These are phyloP conservation scores for Cucumis cinereus DNA, from an alignment of 306 rosid genomes.

Conservation along the genomic window DNA sequence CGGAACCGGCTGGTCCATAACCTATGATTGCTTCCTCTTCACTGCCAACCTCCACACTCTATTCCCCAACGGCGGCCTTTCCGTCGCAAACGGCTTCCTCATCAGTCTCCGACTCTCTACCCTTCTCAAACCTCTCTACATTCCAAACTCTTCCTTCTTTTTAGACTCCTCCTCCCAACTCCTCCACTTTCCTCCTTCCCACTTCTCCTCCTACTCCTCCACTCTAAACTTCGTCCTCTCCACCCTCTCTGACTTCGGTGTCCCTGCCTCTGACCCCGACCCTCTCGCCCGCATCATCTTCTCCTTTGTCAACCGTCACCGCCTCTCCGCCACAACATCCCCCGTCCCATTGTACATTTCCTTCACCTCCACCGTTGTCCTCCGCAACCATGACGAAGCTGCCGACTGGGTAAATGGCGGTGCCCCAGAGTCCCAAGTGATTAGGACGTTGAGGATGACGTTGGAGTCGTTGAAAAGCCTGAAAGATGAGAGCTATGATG, in stretches of 20 bases:
- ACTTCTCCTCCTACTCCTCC: background rate
- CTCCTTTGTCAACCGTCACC: background rate
- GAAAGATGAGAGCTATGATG: background rate
- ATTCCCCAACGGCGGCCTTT: no score
- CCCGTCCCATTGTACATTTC: background rate
- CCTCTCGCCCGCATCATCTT: background rate
- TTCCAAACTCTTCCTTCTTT: background rate
- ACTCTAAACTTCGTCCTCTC: background rate
- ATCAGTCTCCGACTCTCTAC: background rate
- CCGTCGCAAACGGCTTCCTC: background rate
- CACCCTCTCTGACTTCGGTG: background rate
- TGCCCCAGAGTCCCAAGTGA: background rate
- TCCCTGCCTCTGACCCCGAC: background rate
- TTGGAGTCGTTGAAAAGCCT: background rate
- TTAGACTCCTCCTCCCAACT: background rate
- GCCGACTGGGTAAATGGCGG: background rate
- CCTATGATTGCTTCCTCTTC: background rate
- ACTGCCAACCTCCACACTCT: background rate
- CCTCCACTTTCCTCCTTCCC: background rate
- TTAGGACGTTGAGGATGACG: background rate
- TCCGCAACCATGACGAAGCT: background rate
- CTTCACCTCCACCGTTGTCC: background rate
- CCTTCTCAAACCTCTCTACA: background rate
- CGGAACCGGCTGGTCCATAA: background rate
- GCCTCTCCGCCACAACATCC: background rate